Evolutionary conservation across 2,329 filamentous ascomycete genomes (phyloP).

Genomic region (Ophiostoma tasmaniense): DNA sequence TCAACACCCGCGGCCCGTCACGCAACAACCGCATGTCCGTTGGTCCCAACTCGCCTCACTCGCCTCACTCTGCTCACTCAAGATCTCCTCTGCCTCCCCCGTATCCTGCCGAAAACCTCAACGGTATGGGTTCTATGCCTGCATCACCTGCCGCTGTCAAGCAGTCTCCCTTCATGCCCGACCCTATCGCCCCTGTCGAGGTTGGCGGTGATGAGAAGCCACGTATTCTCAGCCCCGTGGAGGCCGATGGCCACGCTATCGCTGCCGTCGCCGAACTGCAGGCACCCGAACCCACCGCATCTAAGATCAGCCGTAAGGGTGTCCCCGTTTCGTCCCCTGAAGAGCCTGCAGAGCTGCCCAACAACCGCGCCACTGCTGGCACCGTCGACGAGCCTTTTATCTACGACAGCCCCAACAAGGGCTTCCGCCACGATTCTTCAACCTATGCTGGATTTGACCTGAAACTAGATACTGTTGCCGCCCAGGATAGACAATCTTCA

Average conservation of each 20-base stretch:
- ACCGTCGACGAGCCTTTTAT: slow-evolving; percentile 21
- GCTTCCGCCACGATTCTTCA: slow-evolving; percentile 12
- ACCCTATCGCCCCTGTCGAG: slow-evolving; percentile 23
- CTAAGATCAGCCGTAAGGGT: slow-evolving; percentile 23
- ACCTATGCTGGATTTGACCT: slow-evolving; percentile 16
- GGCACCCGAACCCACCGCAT: slow-evolving; percentile 31
- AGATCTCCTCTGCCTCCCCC: slow-evolving; percentile 31
- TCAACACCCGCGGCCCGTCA: slow-evolving; percentile 22
- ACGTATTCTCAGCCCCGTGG: slow-evolving; percentile 9
- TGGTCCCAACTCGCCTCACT: slow-evolving; percentile 37
- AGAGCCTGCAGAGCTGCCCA: neutral
- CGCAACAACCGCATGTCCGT: slow-evolving; percentile 26
- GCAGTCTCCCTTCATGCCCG: slow-evolving; percentile 32
- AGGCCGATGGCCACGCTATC: slow-evolving; percentile 24
- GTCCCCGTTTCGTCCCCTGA: slow-evolving; percentile 15
- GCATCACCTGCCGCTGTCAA: slow-evolving; percentile 15
- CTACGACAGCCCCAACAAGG: slow-evolving; percentile 18
- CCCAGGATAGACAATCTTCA: neutral
- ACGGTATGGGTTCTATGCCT: slow-evolving; percentile 9
- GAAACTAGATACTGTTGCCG: slow-evolving; percentile 1
- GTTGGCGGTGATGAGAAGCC: slow-evolving; percentile 17
- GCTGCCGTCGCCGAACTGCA: slow-evolving; percentile 29
- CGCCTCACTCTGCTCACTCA: slow-evolving; percentile 22
- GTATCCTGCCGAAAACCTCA: slow-evolving; percentile 19
- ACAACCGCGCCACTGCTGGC: slow-evolving; percentile 17